Evolutionary conservation across 495 filamentous ascomycete species (phyloP), one percentile per base, ranked within the genome.

Genomic region (Penicillium flavigenum): DNA sequence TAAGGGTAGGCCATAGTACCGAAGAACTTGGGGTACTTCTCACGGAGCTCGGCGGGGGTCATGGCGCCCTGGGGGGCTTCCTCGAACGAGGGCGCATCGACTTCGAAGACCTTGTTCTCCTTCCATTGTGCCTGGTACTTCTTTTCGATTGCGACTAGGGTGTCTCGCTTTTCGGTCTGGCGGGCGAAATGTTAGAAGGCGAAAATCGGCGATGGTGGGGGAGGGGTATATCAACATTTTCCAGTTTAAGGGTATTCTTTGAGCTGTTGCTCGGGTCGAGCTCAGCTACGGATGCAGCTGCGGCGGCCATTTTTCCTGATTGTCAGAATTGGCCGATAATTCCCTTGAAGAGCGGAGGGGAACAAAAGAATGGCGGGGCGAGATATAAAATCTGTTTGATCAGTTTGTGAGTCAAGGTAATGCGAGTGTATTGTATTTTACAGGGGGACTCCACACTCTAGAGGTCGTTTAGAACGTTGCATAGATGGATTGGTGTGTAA

Each of bases 1-100:
- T 98, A 96, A 31, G 90, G 92, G 64, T 92, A 98, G 45, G 92
- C 92, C 79, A 97, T 93, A 39, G 88, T 92, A 55, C 87, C 92
- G 63, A 95, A 92, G 77, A 88, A 96, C 78, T 97, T 97, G 63
- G 93, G 93, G 70, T 87, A 75, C 70, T 87, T 87, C 62, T 86
- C 79, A 66, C 89, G 89, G 59, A 96, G 79, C 60, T 91, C 87
- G 20, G 80, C 82, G 44, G 88, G 72, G 39, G 86, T 76, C 60
- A 90, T 86, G 51, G 86, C 79, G 51, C 85, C 81, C 38, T 85
- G 80, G 44, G 92, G 90, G 38, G 89, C 80, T 62, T 96, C 92
- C 34, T 79, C 77, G 26, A 81, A 81, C 1, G 88, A 82, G 11
- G 93, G 93, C 7, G 93, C 91, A 74, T 96, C 78, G 59, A 86